A percentile compares a stretch with the other conserved stretches of the same genome.
Conservation (phyloP, 306 rosid species). For the Castanea mollissima region DNA sequence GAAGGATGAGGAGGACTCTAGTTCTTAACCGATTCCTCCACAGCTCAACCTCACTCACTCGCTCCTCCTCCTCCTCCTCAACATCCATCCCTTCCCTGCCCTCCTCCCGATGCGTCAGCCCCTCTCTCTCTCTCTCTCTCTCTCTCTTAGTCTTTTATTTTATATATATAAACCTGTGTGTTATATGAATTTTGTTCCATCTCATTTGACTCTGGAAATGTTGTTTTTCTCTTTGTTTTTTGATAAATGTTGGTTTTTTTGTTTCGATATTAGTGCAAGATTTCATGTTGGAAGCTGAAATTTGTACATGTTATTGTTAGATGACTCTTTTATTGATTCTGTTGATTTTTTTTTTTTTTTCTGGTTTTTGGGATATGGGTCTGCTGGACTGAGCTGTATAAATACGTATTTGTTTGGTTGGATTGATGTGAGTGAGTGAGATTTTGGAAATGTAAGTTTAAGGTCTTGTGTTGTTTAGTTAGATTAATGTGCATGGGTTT, state of each 20-base stretch:
- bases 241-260: neutral
- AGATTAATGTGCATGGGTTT: neutral
- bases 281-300: neutral
- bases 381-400: too few species aligned
- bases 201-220: neutral
- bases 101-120: constrained; percentile 6
- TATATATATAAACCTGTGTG: neutral
- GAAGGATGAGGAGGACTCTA: constrained; percentile 3
- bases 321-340: neutral
- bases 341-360: neutral
- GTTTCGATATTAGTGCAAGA: neutral
- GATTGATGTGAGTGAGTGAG: neutral
- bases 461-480: neutral
- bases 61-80: neutral
- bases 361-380: neutral
- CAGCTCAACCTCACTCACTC: neutral
- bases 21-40: neutral
- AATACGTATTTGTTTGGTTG: neutral
- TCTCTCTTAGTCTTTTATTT: too few species aligned
- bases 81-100: neutral
- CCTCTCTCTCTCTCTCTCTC: constrained; percentile 1
- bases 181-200: neutral
- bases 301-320: neutral
- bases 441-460: neutral
- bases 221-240: neutral